Conservation (phyloP, 495 filamentous ascomycete genomes). For the Penicillium cataractarum region DNA sequence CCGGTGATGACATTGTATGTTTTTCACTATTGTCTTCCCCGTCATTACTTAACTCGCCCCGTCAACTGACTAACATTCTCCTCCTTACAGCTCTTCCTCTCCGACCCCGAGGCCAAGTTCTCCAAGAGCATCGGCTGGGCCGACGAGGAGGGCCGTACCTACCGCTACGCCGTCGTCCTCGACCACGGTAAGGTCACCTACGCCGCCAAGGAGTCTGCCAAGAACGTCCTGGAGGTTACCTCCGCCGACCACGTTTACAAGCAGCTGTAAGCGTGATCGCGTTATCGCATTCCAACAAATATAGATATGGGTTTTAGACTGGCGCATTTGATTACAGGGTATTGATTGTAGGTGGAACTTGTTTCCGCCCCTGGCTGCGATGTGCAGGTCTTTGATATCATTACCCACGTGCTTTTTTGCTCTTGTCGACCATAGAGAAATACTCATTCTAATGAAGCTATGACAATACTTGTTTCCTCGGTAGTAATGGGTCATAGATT, state of each 20-base stretch:
- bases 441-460: conserved; percentile 37
- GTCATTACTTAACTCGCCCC: no score
- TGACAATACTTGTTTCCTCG: conserved; percentile 14
- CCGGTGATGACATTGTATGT: conserved; percentile 76
- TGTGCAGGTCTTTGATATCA: conserved; percentile 17
- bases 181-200: conserved; percentile 91
- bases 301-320: conserved; percentile 16
- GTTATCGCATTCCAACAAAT: neutral
- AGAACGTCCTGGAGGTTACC: conserved; percentile 64
- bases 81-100: conserved; percentile 73
- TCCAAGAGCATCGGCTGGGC: conserved; percentile 84
- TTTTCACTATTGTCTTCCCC: no score
- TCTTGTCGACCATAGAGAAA: conserved; percentile 19
- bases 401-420: conserved; percentile 20
- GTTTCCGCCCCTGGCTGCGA: neutral
- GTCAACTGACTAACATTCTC: neutral
- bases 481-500: neutral
- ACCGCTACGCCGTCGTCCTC: conserved; percentile 81
- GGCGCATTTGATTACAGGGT: conserved; percentile 19
- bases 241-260: conserved; percentile 32
- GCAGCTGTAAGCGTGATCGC: conserved; percentile 29
- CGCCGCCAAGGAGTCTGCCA: conserved; percentile 75
- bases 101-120: conserved; percentile 76
- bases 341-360: conserved; percentile 6
- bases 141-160: conserved; percentile 70